Base-by-base conservation (phyloP, 2,329 filamentous ascomycete species). In the Diaporthe eres region DNA sequence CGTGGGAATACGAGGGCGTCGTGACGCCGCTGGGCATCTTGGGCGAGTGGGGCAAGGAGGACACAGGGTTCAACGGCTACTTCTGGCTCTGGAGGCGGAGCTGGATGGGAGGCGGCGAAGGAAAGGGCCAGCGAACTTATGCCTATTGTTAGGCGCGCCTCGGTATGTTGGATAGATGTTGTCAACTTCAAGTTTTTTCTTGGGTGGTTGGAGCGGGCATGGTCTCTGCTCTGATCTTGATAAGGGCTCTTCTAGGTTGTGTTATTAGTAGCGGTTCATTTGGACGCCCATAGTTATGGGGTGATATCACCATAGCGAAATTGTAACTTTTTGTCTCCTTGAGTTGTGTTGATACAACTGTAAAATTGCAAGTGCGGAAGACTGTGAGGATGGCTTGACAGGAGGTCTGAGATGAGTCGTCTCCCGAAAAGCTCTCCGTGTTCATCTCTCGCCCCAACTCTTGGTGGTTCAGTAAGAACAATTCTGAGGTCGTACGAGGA, bases 41-140 rank as follows among this genome's bases (percentile, higher is more conserved):
- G 74, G 83, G 83, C 7, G 82, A 84, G 78, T 77, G 76, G 76
- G 76, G 76, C 28, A 70, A 75, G 28, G 74, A 77, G 74, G 76
- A 72, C 17, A 65, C 67, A 1, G 76, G 76, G 5, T 76, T 70
- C 22, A 63, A 74, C 15, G 76, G 76, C 19, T 76, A 77, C 47
- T 77, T 77, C 31, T 77, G 76, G 76, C 67, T 77, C 39, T 77
- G 75, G 74, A 73, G 74, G 25, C 67, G 76, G 75, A 77, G 75
- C 55, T 77, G 76, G 76, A 77, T 77, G 75, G 76, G 37, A 4
- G 25, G 51, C 1, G 68, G 61, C 39, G 42, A 47, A 28, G 65
- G 55, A 34, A 55, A 49, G 68, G 75, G 70, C 10, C 57, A 57
- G 37, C 42, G 44, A 68, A 76, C 68, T 9, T 61, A 73, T 71